Conservation (phyloP, 106 monocot species). For the Allium sativum region DNA sequence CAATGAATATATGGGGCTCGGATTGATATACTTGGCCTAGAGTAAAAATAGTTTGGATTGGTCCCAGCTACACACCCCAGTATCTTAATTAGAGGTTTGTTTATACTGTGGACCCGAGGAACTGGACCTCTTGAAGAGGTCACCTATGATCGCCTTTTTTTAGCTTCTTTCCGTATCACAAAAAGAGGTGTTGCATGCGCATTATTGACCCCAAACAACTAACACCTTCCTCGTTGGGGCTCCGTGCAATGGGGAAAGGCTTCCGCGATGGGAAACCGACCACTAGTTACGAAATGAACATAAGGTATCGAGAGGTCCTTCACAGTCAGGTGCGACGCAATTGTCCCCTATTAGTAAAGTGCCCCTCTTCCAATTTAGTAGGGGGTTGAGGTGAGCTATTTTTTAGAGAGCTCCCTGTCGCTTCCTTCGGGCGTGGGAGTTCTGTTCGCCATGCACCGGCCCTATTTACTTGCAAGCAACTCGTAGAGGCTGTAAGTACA, state of each 20-base stretch:
- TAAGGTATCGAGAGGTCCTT: not conserved
- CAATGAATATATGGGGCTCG: too few relatives aligned
- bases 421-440: not conserved
- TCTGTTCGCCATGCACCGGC: too few relatives aligned
- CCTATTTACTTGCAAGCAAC: constrained; percentile 8
- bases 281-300: not conserved
- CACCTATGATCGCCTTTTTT: not conserved
- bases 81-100: too few relatives aligned
- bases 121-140: not conserved
- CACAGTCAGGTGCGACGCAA: not conserved
- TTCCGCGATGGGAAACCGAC: not conserved
- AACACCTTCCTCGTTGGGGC: constrained; percentile 1
- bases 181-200: not conserved
- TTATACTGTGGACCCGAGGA: too few relatives aligned
- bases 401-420: too few relatives aligned
- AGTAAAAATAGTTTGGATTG: too few relatives aligned
- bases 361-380: too few relatives aligned
- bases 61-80: too few relatives aligned
- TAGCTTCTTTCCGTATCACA: not conserved
- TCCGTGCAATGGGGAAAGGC: not conserved
- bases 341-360: too few relatives aligned
- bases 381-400: too few relatives aligned
- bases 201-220: not conserved
- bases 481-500: constrained; percentile 16
- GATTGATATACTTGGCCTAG: too few relatives aligned